A percentile compares a stretch with the other conserved stretches of the same genome.
phyloP scores from a whole-genome alignment of 345 rosid genomes.

The Odontarrhena argentea region DNA sequence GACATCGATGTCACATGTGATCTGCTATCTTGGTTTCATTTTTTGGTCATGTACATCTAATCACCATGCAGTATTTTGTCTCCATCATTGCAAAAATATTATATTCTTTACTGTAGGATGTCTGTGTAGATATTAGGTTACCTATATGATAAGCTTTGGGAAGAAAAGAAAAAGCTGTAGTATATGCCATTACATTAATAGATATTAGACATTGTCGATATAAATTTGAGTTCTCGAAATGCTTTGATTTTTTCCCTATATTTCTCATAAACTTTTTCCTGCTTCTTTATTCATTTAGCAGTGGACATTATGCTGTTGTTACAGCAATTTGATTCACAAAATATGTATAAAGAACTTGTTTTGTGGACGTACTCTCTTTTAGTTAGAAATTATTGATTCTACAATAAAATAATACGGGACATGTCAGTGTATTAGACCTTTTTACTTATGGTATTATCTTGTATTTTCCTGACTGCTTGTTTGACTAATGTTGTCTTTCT shows the following conservation, averaged over 20 bases:
- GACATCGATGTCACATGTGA: conserved; percentile 17
- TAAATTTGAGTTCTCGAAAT: conserved; percentile 7
- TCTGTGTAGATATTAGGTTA: neutral
- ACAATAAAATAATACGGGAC: neutral
- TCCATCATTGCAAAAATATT: conserved; percentile 6
- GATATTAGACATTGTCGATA: conserved; percentile 1
- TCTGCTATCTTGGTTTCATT: conserved; percentile 21
- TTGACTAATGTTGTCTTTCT: conserved; percentile 30
- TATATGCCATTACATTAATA: conserved; percentile 5
- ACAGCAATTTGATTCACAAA: neutral
- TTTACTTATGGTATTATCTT: conserved; percentile 8
- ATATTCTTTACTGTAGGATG: conserved; percentile 1
- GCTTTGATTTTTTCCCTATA: conserved; percentile 11
- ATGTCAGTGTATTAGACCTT: conserved; percentile 15
- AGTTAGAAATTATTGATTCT: conserved; percentile 17
- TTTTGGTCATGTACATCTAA: neutral
- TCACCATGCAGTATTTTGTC: neutral
- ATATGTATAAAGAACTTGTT: conserved; percentile 3
- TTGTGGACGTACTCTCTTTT: neutral
- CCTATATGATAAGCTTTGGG: conserved; percentile 2
- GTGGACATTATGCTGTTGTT: conserved; percentile 26
- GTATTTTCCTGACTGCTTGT: conserved; percentile 23
- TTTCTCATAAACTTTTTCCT: conserved; percentile 10
- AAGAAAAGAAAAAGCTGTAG: conserved; percentile 9
- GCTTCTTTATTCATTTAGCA: conserved; percentile 10